Percentiles rank a stretch among this genome's conserved stretches.
Conservation (phyloP, 2,329 filamentous ascomycete genomes). For the Fusarium cyanostomum region DNA sequence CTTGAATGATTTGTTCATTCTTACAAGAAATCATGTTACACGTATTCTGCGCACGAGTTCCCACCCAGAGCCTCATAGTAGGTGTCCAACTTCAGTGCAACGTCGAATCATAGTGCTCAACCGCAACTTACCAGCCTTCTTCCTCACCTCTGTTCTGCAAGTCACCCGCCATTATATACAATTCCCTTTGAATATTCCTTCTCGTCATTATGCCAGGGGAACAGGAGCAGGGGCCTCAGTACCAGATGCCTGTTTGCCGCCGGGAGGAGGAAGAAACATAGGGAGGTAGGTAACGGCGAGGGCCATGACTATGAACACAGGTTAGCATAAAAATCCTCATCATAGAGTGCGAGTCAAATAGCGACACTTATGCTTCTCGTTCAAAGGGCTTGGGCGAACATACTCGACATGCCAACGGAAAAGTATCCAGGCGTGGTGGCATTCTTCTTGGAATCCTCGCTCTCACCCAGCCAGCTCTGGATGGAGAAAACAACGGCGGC, state of each 20-base stretch:
- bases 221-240: constrained; percentile 45
- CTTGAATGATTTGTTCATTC: constrained; percentile 3
- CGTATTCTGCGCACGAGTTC: neutral
- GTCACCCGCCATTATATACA: constrained; percentile 12
- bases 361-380: neutral
- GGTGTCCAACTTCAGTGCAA: neutral
- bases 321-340: constrained; percentile 10
- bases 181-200: neutral
- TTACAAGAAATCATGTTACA: constrained; percentile 14
- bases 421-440: constrained; percentile 74
- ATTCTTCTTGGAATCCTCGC: constrained; percentile 70
- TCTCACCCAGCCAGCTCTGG: constrained; percentile 82
- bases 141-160: neutral
- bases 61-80: neutral
- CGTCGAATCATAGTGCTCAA: constrained; percentile 17
- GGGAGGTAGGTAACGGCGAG: constrained; percentile 63
- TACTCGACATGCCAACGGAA: constrained; percentile 81
- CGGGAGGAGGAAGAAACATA: constrained; percentile 58
- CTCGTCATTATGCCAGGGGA: constrained; percentile 23
- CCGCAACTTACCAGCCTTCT: constrained; percentile 5
- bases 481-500: constrained; percentile 77
- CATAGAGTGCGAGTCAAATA: neutral
- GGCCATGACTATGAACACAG: constrained; percentile 62
- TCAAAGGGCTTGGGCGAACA: constrained; percentile 46
- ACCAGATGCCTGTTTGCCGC: constrained; percentile 44